phyloP scores from a whole-genome alignment of 192 early-diverging fungal genomes.

The Rhizophagus prolifer region DNA sequence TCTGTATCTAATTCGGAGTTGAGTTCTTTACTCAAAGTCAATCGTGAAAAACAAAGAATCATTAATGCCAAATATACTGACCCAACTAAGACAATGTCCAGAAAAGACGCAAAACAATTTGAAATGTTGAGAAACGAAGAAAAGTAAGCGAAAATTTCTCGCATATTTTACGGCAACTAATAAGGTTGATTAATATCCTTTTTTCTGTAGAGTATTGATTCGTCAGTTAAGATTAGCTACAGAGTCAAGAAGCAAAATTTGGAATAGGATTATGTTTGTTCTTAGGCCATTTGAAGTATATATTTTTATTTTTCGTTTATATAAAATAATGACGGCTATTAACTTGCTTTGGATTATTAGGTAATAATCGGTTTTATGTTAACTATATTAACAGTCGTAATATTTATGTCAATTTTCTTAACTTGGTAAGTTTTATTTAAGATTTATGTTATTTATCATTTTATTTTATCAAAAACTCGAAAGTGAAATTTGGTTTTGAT shows the following conservation, averaged over 20 bases:
- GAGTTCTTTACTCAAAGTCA: neutral
- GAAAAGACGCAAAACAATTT: neutral
- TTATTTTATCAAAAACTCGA: neutral
- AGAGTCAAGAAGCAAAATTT: neutral
- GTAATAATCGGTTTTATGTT: neutral
- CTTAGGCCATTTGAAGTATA: constrained; percentile 13
- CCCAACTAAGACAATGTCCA: neutral
- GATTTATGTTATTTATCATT: neutral
- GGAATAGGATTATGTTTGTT: neutral
- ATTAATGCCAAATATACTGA: neutral
- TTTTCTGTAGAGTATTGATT: neutral
- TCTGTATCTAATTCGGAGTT: neutral
- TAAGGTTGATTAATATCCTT: neutral
- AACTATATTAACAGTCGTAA: neutral
- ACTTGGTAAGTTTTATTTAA: constrained; percentile 15
- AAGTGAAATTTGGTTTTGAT: neutral
- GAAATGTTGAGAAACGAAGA: neutral
- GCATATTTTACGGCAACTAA: neutral
- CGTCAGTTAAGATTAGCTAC: neutral
- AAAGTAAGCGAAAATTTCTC: neutral
- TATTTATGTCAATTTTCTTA: constrained; percentile 18
- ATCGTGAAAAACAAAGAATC: constrained; percentile 15
- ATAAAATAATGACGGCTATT: neutral
- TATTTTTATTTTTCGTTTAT: neutral
- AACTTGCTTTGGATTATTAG: neutral